Percentiles rank a stretch among this genome's conserved stretches.
These are phyloP conservation scores for Sambucus nigra DNA, from an alignment of 129 eudicot genomes.

Conservation along the genomic window DNA sequence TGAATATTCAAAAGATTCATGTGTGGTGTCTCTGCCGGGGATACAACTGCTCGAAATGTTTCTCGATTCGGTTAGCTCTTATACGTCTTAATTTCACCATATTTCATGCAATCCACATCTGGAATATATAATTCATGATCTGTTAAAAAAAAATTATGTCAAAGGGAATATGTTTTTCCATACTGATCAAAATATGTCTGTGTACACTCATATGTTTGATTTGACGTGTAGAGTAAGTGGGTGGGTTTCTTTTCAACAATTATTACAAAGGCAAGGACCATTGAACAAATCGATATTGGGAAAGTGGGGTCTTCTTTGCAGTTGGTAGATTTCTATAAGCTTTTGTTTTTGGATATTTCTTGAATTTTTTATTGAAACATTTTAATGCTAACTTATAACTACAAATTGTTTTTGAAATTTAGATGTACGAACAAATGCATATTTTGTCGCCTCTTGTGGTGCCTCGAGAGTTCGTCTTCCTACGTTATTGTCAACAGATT, in stretches of 20 bases:
- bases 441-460: constrained; percentile 53
- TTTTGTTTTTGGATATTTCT: background rate
- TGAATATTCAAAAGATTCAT: constrained; percentile 49
- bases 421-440: constrained; percentile 64
- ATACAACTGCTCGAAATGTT: constrained; percentile 47
- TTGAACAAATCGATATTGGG: constrained; percentile 43
- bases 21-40: constrained; percentile 42
- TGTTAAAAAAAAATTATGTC: too few relatives aligned
- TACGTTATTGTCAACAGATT: constrained; percentile 56
- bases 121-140: too few relatives aligned
- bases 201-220: background rate
- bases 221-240: constrained; percentile 45
- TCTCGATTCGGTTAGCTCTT: constrained; percentile 23
- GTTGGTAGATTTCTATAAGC: constrained; percentile 26
- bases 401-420: background rate
- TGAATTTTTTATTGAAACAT: background rate
- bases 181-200: background rate
- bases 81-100: background rate
- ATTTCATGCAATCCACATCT: too few relatives aligned
- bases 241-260: constrained; percentile 47
- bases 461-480: constrained; percentile 34
- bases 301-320: constrained; percentile 40
- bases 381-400: background rate
- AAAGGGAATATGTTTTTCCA: too few relatives aligned
- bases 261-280: constrained; percentile 37